A percentile compares a stretch with the other conserved stretches of the same genome.
Evolutionary conservation across 495 filamentous ascomycete species (phyloP).

Genomic region (Usnea hakonensis): DNA sequence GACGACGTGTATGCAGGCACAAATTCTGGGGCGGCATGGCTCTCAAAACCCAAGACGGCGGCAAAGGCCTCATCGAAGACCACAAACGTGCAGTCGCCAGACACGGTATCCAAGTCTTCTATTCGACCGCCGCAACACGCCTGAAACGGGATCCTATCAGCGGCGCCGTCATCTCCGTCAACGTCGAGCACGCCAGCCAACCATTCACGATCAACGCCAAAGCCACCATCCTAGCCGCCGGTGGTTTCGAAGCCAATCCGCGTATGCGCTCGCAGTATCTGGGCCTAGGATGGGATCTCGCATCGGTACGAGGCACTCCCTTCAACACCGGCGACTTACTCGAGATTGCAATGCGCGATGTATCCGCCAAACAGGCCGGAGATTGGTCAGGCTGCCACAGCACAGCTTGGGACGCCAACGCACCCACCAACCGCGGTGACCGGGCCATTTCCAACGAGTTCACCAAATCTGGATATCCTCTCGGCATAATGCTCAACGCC

Average conservation of each 20-base stretch:
- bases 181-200: not conserved
- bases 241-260: not conserved
- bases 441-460: not conserved
- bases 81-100: not conserved
- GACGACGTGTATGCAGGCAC: not conserved
- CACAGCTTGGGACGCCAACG: not conserved
- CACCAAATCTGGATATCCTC: not conserved
- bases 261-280: not conserved
- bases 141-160: not conserved
- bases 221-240: not conserved
- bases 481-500: not conserved
- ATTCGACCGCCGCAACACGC: not conserved
- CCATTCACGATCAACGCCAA: not conserved
- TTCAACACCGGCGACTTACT: not conserved
- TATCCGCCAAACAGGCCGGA: not conserved
- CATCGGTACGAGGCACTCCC: not conserved
- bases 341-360: not conserved
- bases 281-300: not conserved
- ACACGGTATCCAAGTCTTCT: not conserved
- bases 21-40: not conserved
- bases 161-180: not conserved
- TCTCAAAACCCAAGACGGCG: conserved; percentile 1
- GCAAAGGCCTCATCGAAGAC: not conserved
- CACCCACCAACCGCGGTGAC: not conserved
- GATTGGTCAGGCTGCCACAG: not conserved